Base-by-base conservation (phyloP, 805 yeast genomes). In the Pichia deserticola region DNA sequence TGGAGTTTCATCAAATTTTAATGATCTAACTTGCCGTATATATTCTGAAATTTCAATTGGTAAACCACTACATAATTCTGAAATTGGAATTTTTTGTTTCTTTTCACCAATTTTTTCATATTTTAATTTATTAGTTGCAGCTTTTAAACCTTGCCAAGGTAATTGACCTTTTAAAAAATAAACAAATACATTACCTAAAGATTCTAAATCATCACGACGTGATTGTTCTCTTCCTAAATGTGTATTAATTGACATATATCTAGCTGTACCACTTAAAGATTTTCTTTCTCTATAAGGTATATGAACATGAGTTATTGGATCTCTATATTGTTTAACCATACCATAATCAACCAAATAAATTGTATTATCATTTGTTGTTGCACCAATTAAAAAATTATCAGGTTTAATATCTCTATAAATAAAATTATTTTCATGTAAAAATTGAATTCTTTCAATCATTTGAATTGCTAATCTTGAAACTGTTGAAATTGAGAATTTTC, bases 111-210 rank as follows among this genome's bases (percentile, higher is more conserved):
- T 86, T 62, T 85, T 86, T 65, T 86, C 93, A 63, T 86, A 86
- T 64, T 86, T 86, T 56, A 81, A 77, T 64, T 86, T 86, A 64
- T 86, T 86, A n/a, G 88, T 85, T 51, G 89, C 89, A 1, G 92
- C 93, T 66, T 85, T 86, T 52, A 86, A 70, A n/a, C 95, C 95
- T 68, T 86, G 95, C 95, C 95, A 86, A 42, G 95, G 95, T 62
- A 86, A 73, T 54, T 81, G 84, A 32, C 95, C 93, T 61, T 86
- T 76, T 49, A 85, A 66, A 60, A 86, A 86, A 65, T 86, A 86
- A 62, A 86, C 79, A 61, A 86, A 86, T 0, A 86, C 93, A 67
- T 86, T 93, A 15, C 92, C 93, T 58, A 86, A 69, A 8, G 86
- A 80, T 67, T 86, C 95, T 60, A 86, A 73, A 65, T 86, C 95